Conservation (phyloP, 345 rosid genomes). For the Conringia planisiliqua region DNA sequence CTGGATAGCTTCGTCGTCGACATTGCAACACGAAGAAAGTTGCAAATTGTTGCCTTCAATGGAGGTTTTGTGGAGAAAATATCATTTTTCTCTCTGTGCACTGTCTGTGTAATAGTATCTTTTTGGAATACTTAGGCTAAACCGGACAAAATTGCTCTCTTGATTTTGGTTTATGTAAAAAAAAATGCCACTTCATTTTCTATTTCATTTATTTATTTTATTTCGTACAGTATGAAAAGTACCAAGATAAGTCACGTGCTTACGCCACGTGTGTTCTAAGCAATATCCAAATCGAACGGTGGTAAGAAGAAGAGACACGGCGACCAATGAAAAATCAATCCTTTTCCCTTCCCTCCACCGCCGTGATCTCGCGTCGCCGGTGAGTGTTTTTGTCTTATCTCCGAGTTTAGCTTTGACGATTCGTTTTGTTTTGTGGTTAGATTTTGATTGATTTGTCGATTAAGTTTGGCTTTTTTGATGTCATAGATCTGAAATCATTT, state of each 20-base stretch:
- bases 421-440: neutral
- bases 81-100: neutral
- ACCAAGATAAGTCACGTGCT: neutral
- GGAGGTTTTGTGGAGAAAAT: slow-evolving; percentile 2
- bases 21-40: slow-evolving; percentile 22
- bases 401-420: neutral
- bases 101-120: slow-evolving; percentile 5
- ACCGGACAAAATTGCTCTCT: neutral
- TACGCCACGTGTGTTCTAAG: slow-evolving; percentile 27
- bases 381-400: neutral
- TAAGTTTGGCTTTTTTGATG: neutral
- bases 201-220: too few species aligned
- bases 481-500: neutral
- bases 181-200: neutral
- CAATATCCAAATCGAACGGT: slow-evolving; percentile 33
- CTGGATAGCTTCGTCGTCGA: slow-evolving; percentile 58
- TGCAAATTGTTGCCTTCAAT: slow-evolving; percentile 29
- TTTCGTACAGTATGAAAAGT: too few species aligned
- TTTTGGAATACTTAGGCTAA: neutral
- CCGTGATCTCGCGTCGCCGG: too few species aligned
- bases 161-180: neutral
- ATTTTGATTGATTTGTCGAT: neutral
- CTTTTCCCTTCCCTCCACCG: too few species aligned
- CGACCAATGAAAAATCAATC: too few species aligned
- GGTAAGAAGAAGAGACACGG: neutral